phyloP scores from a whole-genome alignment of 1,284 basidiomycete species.

The Cutaneotrichosporon arboriforme region DNA sequence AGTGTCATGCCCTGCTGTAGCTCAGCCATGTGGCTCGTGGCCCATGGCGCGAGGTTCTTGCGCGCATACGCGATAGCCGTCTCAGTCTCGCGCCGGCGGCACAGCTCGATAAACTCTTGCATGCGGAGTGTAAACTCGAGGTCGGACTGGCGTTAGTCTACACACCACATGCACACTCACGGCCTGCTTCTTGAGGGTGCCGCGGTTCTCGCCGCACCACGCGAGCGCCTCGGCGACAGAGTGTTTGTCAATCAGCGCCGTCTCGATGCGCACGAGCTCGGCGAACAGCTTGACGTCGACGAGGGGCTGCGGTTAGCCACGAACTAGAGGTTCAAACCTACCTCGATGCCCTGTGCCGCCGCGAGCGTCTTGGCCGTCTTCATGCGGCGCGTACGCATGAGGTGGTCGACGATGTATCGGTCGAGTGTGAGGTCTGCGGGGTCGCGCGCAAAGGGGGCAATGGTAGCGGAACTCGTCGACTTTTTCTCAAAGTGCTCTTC shows the following conservation, averaged over 20 bases:
- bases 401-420: conserved; percentile 89
- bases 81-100: conserved; percentile 59
- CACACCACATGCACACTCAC: conserved; percentile 49
- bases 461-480: background rate
- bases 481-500: conserved; percentile 7
- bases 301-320: conserved; percentile 55
- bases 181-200: conserved; percentile 82
- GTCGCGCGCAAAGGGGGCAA: background rate
- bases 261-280: conserved; percentile 79
- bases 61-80: conserved; percentile 81
- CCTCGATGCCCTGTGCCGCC: conserved; percentile 35
- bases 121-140: conserved; percentile 92
- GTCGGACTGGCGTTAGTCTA: conserved; percentile 60
- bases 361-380: conserved; percentile 40
- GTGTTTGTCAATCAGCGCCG: conserved; percentile 61
- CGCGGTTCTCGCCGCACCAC: conserved; percentile 97
- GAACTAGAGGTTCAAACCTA: conserved; percentile 14
- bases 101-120: conserved; percentile 93
- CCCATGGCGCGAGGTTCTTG: conserved; percentile 77
- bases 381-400: conserved; percentile 55
- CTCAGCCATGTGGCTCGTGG: conserved; percentile 67
- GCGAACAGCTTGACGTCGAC: conserved; percentile 89
- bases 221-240: conserved; percentile 80
- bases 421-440: conserved; percentile 54
- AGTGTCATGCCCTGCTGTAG: conserved; percentile 72